Evolutionary conservation across 2,329 filamentous ascomycete genomes (phyloP).

Genomic region (Polytolypa hystricis): DNA sequence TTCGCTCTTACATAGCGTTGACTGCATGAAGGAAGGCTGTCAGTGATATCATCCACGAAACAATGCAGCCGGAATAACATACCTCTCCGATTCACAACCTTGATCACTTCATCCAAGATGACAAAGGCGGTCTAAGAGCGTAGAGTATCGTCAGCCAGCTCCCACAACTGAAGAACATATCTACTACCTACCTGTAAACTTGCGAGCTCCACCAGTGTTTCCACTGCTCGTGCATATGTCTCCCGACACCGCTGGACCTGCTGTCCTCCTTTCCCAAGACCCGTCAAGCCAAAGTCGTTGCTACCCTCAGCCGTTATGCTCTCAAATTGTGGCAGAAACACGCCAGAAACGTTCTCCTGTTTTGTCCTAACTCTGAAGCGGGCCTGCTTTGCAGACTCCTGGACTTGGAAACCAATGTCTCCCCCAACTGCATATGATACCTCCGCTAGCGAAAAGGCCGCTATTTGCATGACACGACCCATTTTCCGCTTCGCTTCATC

Average conservation of each 20-base stretch:
- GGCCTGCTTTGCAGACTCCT: conserved; percentile 87
- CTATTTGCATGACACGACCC: conserved; percentile 98
- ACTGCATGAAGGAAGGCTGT: conserved; percentile 5
- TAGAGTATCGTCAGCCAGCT: too few species aligned
- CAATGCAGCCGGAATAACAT: conserved; percentile 19
- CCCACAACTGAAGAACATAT: too few species aligned
- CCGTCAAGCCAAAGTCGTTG: conserved; percentile 93
- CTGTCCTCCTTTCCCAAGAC: conserved; percentile 90
- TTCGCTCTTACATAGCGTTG: conserved; percentile 8
- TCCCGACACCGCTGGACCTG: conserved; percentile 92
- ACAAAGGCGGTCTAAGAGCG: conserved; percentile 86
- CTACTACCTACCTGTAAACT: conserved; percentile 72
- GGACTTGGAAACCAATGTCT: conserved; percentile 92
- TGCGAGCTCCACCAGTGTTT: conserved; percentile 88
- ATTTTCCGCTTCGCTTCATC: conserved; percentile 99
- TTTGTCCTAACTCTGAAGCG: conserved; percentile 88
- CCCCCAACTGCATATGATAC: conserved; percentile 95
- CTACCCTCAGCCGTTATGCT: conserved; percentile 78
- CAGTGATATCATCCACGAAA: not conserved
- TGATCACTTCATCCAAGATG: conserved; percentile 96
- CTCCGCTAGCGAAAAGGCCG: conserved; percentile 92
- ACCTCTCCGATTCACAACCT: conserved; percentile 95
- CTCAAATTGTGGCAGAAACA: conserved; percentile 87
- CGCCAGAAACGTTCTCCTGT: conserved; percentile 97
- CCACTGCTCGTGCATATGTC: conserved; percentile 90